Evolutionary conservation across 352 stramenopile genomes (phyloP), one percentile per base, ranked within the genome.

Genomic region (Globisporangium heterothallicum): DNA sequence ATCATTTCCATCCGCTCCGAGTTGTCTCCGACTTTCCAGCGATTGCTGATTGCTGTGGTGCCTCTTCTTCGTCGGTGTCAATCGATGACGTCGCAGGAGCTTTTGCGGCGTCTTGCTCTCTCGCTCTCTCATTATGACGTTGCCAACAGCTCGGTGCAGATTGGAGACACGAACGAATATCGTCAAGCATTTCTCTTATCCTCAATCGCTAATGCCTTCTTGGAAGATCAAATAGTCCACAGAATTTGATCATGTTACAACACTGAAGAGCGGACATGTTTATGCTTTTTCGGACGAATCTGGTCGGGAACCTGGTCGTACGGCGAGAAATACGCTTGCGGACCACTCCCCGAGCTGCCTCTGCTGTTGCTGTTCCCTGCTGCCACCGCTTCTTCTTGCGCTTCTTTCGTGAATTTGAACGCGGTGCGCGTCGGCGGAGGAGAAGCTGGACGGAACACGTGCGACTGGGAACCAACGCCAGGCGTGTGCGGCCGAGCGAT

Each of bases 391-490:
- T 42, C 48, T 30, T 83, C 61, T 43, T 82, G 67, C 0, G 70
- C 68, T 38, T 88, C 76, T 26, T 86, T 86, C 0, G 77, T 84
- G 56, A 78, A 87, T 42, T 88, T 88, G 56, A 92, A 92, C 8
- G 72, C 74, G 3, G 74, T 86, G 12, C 72, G 72, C 4, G 70
- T 87, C 2, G 81, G 81, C 26, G 77, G 76, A 6, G 81, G 78
- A 5, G 78, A 88, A 30, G 74, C 65, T 13, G 75, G 76, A 4
- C 58, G 70, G 26, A 89, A 84, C 2, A 68, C 66, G 27, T 68
- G 66, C 8, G 70, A 75, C 47, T 86, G 74, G 0, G 61, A 44
- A 1, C 61, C 43, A 4, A 38, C 36, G 4, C 60, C 52, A 2
- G 63, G 64, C 10, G 54, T 72, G 18, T 64, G 51, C 6, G 57